Base-by-base conservation (phyloP, 768 basidiomycete genomes). In the Lactarius indigo region DNA sequence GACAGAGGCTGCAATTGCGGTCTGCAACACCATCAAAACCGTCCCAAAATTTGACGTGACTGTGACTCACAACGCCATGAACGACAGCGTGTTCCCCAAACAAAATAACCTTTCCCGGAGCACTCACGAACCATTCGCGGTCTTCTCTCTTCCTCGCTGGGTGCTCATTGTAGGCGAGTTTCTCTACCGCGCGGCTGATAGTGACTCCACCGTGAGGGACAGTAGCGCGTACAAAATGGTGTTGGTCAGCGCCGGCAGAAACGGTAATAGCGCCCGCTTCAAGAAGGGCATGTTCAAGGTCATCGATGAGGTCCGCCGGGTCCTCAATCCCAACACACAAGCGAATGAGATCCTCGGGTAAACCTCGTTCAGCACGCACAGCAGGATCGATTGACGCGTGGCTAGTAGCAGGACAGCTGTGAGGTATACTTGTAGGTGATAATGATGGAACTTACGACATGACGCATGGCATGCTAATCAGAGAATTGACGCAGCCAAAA, bases 11-110 rank as follows among this genome's bases (percentile, higher is more conserved):
- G 96, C 96, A 59, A 99, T 85, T 12, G 96, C 96, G 68, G 96
- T 96, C 89, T 94, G 73, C 65, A 44, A 13, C 1, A 68, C 60
- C 61, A 37, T 65, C 56, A 69, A 61, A 33, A 20, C 69, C 28
- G 55, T 54, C 41, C 33, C 20, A 13, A 66, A 30, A 39, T 41
- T 39, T 57, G 57, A 30, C 33, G 67, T 9, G 72, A 69, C 64
- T 18, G 69, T 39, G 35, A 87, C 92, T 83, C 75, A 95, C 94
- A 59, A 94, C 90, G 62, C 97, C 97, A 75, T 98, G 90, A 23
- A 99, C 97, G 59, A 99, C 97, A 20, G 97, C 96, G 77, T 99
- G 97, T 78, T 99, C 97, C 57, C 97, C 97, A 71, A 98, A 99
- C 68, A 99, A 77, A 70, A 99, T 98, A 65, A 98, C 92, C 75